Conservation (phyloP, 2,329 filamentous ascomycete species). For the Pseudogymnoascus sp. region DNA sequence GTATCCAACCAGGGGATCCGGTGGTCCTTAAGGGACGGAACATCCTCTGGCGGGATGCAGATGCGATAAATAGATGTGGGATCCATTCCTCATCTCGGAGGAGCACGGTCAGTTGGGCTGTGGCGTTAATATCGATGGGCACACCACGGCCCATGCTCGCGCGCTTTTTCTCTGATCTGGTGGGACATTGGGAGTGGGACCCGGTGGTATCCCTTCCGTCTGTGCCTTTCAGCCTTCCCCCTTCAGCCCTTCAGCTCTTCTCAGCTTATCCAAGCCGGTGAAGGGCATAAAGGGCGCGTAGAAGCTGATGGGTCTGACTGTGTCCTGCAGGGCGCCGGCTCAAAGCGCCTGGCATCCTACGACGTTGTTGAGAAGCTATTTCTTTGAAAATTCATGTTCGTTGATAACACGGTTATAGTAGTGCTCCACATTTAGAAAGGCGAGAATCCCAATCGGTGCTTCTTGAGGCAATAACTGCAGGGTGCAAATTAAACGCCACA, state of each 20-base stretch:
- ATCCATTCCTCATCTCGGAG: conserved; percentile 6
- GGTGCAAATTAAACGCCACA: conserved; percentile 6
- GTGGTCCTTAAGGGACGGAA: background rate
- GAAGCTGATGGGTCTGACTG: background rate
- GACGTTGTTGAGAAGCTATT: background rate
- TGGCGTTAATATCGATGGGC: conserved; percentile 6
- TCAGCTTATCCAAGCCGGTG: background rate
- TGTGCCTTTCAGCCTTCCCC: background rate
- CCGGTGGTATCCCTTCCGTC: background rate
- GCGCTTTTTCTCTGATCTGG: conserved; percentile 6
- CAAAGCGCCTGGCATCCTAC: background rate
- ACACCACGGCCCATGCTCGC: background rate
- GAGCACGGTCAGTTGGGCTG: conserved; percentile 1
- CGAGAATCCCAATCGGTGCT: conserved; percentile 1
- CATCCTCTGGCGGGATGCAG: background rate
- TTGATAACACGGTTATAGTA: background rate
- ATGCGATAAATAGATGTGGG: conserved; percentile 5
- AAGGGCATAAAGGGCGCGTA: background rate
- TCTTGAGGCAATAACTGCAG: conserved; percentile 5
- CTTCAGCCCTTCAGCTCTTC: background rate
- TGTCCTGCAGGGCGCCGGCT: background rate
- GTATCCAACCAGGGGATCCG: conserved; percentile 6
- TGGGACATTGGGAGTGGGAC: background rate
- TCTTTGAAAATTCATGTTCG: background rate
- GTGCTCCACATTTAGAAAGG: conserved; percentile 2